Evolutionary conservation across 139 green algal genomes (phyloP), one percentile per base, ranked within the genome.

Genomic region (Zygnema circumcarinatum): DNA sequence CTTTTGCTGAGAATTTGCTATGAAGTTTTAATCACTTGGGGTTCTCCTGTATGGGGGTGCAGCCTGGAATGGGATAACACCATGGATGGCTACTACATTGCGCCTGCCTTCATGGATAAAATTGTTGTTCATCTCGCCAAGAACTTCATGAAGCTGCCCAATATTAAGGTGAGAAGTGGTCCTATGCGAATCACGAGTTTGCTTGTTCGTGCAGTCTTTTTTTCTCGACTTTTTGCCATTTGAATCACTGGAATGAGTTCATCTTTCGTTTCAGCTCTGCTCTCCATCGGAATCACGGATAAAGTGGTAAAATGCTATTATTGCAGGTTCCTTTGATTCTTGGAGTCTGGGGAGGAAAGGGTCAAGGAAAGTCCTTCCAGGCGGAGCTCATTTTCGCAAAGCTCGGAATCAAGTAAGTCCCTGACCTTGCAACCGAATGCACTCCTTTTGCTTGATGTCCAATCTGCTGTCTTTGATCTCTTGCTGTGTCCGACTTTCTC

Each of bases 361-460:
- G 97, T 74, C 97, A 99, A 93, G 95, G 95, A 79, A 98, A 98
- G 94, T 98, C 96, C 86, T 99, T 98, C 96, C 96, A 99, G 94
- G 96, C 93, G 87, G 93, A 94, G 38, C 95, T 99, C 81, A 96
- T 96, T 21, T 99, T 96, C 96, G 97, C 97, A 93, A 98, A 98
- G 96, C 94, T 99, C 74, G 96, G 94, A 90, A 99, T 99, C 87
- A 86, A 81, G 87, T 91, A 74, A 76, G 87, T 89, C 2, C 2
- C n/a, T 2, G 25, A 62, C n/a, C n/a, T n/a, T n/a, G n/a, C n/a
- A n/a, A n/a, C n/a, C n/a, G n/a, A n/a, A n/a, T n/a, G 2, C 67
- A 32, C 3, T 11, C n/a, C n/a, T n/a, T n/a, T 32, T 75, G 2
- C 62, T 81, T 2, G 74, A 74, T 32, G 74, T 38, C 33, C 31